Conservation (phyloP, 2,329 filamentous ascomycete species). For the Nemania sp. region DNA sequence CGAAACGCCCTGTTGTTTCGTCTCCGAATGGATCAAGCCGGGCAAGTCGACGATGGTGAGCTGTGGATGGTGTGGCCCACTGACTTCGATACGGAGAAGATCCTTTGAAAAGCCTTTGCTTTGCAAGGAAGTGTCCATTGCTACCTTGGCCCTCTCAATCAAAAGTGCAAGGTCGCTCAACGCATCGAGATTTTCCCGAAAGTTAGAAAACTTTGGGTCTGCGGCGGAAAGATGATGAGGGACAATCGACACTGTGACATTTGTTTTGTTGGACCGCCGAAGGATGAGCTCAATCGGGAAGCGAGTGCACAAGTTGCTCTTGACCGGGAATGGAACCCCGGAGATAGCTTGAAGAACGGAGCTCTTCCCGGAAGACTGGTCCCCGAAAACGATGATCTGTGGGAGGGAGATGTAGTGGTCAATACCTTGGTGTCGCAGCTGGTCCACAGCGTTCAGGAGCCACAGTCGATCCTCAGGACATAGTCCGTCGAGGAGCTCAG, state of each 20-base stretch:
- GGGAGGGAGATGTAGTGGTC: slow-evolving; percentile 47
- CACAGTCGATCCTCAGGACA: slow-evolving; percentile 41
- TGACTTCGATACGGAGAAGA: slow-evolving; percentile 52
- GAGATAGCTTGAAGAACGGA: slow-evolving; percentile 68
- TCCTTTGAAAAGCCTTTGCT: slow-evolving; percentile 49
- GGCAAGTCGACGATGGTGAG: slow-evolving; percentile 64
- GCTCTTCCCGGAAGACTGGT: slow-evolving; percentile 66
- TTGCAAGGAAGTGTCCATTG: slow-evolving; percentile 52
- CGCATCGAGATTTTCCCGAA: slow-evolving; percentile 36
- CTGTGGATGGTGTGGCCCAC: slow-evolving; percentile 51
- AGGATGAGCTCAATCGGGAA: slow-evolving; percentile 66
- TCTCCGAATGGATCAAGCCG: slow-evolving; percentile 56
- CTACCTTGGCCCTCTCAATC: slow-evolving; percentile 45
- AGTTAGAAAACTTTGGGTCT: slow-evolving; percentile 19
- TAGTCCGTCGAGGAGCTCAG: slow-evolving; percentile 31
- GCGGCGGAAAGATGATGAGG: slow-evolving; percentile 39
- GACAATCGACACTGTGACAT: slow-evolving; percentile 44
- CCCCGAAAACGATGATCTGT: slow-evolving; percentile 60
- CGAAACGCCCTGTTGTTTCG: slow-evolving; percentile 48
- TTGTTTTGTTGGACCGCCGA: slow-evolving; percentile 44
- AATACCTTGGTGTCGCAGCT: slow-evolving; percentile 43
- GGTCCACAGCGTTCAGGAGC: slow-evolving; percentile 46
- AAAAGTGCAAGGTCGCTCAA: slow-evolving; percentile 38
- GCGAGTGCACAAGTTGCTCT: slow-evolving; percentile 62
- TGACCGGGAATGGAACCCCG: slow-evolving; percentile 60